Evolutionary conservation across 805 yeast species (phyloP).

Genomic region (Saccharomycopsis microspora): DNA sequence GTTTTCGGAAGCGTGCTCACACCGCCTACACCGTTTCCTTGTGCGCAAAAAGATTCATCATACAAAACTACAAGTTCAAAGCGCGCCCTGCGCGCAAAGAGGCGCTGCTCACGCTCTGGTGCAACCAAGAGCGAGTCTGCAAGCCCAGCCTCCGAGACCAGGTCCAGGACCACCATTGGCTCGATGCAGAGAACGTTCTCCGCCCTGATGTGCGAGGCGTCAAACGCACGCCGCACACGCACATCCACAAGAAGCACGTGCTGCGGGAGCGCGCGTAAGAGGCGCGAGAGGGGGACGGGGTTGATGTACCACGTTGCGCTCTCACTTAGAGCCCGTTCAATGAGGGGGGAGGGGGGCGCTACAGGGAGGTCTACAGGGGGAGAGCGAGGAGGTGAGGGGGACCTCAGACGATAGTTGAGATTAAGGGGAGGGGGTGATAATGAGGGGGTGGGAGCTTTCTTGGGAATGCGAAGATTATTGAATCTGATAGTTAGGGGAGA

Average conservation of each 20-base stretch:
- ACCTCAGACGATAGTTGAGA: slow-evolving; percentile 12
- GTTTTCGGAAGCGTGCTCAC: slow-evolving; percentile 16
- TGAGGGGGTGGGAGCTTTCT: too few species aligned
- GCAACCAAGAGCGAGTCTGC: slow-evolving; percentile 48
- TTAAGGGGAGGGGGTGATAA: slow-evolving; percentile 5
- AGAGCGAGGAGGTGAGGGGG: slow-evolving; percentile 12
- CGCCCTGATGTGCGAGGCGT: slow-evolving; percentile 50
- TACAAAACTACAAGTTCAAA: slow-evolving; percentile 60
- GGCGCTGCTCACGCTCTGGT: slow-evolving; percentile 40
- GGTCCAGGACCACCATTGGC: slow-evolving; percentile 45
- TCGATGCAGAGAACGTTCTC: slow-evolving; percentile 61
- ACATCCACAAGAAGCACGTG: slow-evolving; percentile 53
- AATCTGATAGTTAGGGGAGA: too few species aligned
- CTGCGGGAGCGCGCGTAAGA: too few species aligned
- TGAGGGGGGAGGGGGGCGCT: background rate
- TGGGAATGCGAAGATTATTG: too few species aligned
- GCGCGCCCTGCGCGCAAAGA: slow-evolving; percentile 40
- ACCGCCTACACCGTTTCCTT: slow-evolving; percentile 2
- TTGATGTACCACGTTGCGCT: slow-evolving; percentile 1
- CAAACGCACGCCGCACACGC: slow-evolving; percentile 49
- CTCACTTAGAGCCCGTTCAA: background rate
- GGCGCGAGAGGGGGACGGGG: background rate
- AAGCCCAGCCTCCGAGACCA: slow-evolving; percentile 53
- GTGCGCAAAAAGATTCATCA: slow-evolving; percentile 24
- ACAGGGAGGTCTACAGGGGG: background rate